Percentiles rank a stretch among this genome's conserved stretches.
Evolutionary conservation across 2,329 filamentous ascomycete genomes (phyloP).

Genomic region (Colletotrichum echinochloae): DNA sequence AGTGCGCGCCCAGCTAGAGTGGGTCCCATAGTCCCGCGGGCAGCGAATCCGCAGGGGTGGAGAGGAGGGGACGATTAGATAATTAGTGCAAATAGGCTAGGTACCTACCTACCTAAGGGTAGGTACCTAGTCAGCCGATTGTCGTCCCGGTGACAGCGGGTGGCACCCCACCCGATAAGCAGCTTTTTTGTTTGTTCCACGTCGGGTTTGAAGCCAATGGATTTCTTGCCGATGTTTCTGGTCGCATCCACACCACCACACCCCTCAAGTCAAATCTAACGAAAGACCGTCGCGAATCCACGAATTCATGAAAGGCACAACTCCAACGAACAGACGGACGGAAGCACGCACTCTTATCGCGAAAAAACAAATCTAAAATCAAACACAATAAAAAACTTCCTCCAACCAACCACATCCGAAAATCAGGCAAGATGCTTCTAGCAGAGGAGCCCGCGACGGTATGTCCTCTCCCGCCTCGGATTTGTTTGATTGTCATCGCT

Average conservation of each 20-base stretch:
- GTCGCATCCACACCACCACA: neutral
- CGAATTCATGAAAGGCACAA: neutral
- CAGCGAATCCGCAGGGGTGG: neutral
- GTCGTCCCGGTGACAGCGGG: slow-evolving; percentile 49
- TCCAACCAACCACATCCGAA: neutral
- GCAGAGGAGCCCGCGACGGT: slow-evolving; percentile 92
- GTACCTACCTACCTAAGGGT: too few species aligned
- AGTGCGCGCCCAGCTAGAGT: neutral
- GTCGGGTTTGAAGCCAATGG: neutral
- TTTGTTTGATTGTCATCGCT: neutral
- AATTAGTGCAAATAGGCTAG: too few species aligned
- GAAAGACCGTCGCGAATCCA: slow-evolving; percentile 17
- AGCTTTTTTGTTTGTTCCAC: slow-evolving; percentile 33
- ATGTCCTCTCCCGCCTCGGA: slow-evolving; percentile 52
- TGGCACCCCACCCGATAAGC: slow-evolving; percentile 6
- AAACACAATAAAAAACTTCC: too few species aligned
- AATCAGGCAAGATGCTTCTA: slow-evolving; percentile 79
- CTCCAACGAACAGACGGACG: too few species aligned
- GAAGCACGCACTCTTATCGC: neutral
- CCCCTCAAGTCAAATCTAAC: neutral
- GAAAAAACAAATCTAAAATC: neutral
- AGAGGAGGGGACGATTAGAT: neutral
- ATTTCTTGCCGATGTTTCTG: neutral
- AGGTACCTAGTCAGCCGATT: slow-evolving; percentile 41
- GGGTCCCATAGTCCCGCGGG: neutral